Base-by-base conservation (phyloP, 306 rosid genomes). In the Quercus glauca region DNA sequence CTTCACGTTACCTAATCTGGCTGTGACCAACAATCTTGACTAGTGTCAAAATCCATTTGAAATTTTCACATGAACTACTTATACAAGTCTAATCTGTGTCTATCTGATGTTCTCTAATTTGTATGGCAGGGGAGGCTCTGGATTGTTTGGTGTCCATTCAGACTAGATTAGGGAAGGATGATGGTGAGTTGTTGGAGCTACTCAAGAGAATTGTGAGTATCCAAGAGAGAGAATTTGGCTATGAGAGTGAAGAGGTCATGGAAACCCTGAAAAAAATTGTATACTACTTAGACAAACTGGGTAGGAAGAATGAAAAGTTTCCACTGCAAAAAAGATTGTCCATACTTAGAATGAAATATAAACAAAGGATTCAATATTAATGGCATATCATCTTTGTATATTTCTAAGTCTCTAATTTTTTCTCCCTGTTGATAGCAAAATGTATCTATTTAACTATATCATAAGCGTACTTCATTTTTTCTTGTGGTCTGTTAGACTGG, bases 101-200 rank as follows among this genome's bases (percentile, higher is more conserved):
- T 33, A 37, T 77, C 75, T 74, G 67, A 71, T 75, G 82, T 64
- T 29, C 1, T 28, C 70, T 64, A 8, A 15, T 64, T 64, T 64
- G 23, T 60, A 78, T 79, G 81, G 83, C 94, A 92, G 98, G 95
- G 19, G 99, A 94, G 89, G 97, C 93, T 74, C 87, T 94, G 71
- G 95, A 92, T 71, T 91, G 97, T 85, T 78, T 92, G 88, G 97
- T 90, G 71, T 94, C 94, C 6, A 92, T 94, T 72, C 95, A 91
- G 88, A 85, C 76, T 7, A 78, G 97, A 86, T 74, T 89, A 9
- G 86, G 52, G 45, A 89, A 74, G 83, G 92, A 92, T 59, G 92
- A 91, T 1, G 80, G 49, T 14, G 86, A 77, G 78, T 81, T 90
- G 55, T 86, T 94, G 21, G 85, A 81, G 80, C 77, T 81, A 86